A percentile compares a stretch with the other conserved stretches of the same genome.
These are phyloP conservation scores for Ceratobasidium sp. DNA, from an alignment of 1,284 basidiomycete species.

Conservation along the genomic window DNA sequence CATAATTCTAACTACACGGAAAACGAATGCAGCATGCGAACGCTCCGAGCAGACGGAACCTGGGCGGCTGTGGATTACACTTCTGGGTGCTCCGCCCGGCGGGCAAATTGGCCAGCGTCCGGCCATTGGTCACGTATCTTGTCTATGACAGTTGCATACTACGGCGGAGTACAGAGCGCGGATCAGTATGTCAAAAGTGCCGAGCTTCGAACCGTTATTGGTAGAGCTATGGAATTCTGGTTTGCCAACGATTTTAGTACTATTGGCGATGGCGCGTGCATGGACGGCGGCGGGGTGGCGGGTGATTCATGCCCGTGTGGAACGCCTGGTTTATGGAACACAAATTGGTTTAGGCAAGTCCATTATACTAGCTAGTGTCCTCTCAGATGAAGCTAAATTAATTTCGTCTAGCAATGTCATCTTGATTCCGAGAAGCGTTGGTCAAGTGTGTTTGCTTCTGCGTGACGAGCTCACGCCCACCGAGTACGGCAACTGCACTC, in stretches of 20 bases:
- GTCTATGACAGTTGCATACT: slow-evolving; percentile 55
- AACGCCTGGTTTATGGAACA: slow-evolving; percentile 70
- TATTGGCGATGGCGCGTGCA: slow-evolving; percentile 56
- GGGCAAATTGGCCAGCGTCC: slow-evolving; percentile 73
- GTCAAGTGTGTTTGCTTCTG: slow-evolving; percentile 67
- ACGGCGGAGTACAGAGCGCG: slow-evolving; percentile 4
- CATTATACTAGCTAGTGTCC: not conserved
- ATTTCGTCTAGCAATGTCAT: slow-evolving; percentile 60
- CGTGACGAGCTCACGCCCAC: slow-evolving; percentile 27
- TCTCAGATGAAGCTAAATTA: too few species aligned
- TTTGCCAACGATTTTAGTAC: slow-evolving; percentile 68
- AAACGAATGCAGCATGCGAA: not conserved
- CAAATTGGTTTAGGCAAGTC: slow-evolving; percentile 66
- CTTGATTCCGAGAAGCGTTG: slow-evolving; percentile 65
- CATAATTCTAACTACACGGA: not conserved
- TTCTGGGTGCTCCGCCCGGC: slow-evolving; percentile 65
- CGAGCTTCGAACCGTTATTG: slow-evolving; percentile 58
- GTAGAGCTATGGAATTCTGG: slow-evolving; percentile 70
- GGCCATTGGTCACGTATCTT: slow-evolving; percentile 68
- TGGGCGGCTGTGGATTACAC: slow-evolving; percentile 63
- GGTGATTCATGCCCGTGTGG: slow-evolving; percentile 61
- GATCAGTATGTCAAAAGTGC: slow-evolving; percentile 56
- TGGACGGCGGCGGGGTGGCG: slow-evolving; percentile 62
- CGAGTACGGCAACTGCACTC: slow-evolving; percentile 40
- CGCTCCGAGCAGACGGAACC: slow-evolving; percentile 11